Base-by-base conservation (phyloP, 148 eudicot species). In the Diospyros kaki region DNA sequence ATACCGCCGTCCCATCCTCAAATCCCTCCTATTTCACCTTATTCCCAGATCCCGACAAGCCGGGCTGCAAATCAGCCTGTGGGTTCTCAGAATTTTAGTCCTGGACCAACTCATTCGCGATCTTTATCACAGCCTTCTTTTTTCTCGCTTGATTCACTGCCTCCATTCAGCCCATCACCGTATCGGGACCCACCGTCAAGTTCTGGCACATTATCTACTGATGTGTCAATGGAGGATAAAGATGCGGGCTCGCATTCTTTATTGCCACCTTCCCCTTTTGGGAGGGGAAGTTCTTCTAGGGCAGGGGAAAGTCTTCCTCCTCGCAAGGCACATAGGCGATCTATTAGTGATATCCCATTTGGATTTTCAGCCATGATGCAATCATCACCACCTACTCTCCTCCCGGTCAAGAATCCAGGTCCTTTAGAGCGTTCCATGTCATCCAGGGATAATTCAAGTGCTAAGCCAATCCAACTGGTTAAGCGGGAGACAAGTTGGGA, bases 1-100 rank as follows among this genome's bases (percentile, higher is more conserved):
- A 91, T 94, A 15, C 97, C 98, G 4, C 95, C 98, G n/a, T 85
- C 95, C 8, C 93, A 92, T 65, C 98, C 97, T 40, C 89, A 87
- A 77, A 89, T 90, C 52, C 94, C 97, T 28, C 90, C 95, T 4
- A 72, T 87, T 55, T 92, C 96, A 5, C 98, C 97, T 6, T 92
- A 94, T 64, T 92, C 98, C 2, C 97, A 94, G 80, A 83, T 83
- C 74, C 92, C 90, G 1, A 83, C 68, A 0, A 69, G 78, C 58
- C 80, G 94, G 52, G 69, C 82, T 0, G 80, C 77, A 2, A 79
- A 77, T 56, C 90, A 86, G 71, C 87, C 81, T 5, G 4, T 74
- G 66, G 87, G 91, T 42, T 71, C 82, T 56, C 92, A 90, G 80
- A 88, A 77, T 84, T 90, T 82, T 10, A 66, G 81, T 50, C 78